A percentile compares a stretch with the other conserved stretches of the same genome.
These are phyloP conservation scores for Aureobasidium melanogenum DNA, from an alignment of 2,329 filamentous ascomycete genomes.

Conservation along the genomic window DNA sequence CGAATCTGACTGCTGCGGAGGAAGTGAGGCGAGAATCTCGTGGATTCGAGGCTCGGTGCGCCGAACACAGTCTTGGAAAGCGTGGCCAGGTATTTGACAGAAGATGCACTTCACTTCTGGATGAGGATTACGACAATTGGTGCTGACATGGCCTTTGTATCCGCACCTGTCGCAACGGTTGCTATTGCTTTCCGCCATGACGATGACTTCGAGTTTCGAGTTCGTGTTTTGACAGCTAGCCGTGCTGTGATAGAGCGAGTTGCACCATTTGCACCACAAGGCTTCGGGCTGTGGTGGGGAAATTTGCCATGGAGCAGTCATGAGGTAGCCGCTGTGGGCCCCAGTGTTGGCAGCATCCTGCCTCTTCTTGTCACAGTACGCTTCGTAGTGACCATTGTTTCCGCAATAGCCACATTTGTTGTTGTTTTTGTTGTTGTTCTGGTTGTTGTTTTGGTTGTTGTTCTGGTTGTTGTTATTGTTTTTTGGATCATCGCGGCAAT, in stretches of 20 bases:
- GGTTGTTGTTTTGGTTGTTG: background rate
- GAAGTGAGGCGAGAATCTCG: background rate
- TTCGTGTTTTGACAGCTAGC: background rate
- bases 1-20: background rate
- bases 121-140: background rate
- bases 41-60: background rate
- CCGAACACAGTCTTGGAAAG: background rate
- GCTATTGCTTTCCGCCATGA: background rate
- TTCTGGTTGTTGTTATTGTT: background rate
- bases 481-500: background rate
- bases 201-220: background rate
- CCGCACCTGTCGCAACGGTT: background rate
- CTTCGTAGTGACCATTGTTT: background rate
- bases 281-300: background rate
- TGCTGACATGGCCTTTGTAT: background rate
- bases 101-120: background rate
- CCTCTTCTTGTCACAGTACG: background rate
- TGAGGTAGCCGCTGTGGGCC: background rate
- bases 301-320: background rate
- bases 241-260: background rate
- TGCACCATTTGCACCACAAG: constrained; percentile 1
- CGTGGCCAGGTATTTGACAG: background rate
- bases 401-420: background rate
- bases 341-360: too few relatives aligned
- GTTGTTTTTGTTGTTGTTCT: background rate